A percentile compares a stretch with the other conserved stretches of the same genome.
These are phyloP conservation scores for Plantago ovata DNA, from an alignment of 257 asterid species.

Conservation along the genomic window DNA sequence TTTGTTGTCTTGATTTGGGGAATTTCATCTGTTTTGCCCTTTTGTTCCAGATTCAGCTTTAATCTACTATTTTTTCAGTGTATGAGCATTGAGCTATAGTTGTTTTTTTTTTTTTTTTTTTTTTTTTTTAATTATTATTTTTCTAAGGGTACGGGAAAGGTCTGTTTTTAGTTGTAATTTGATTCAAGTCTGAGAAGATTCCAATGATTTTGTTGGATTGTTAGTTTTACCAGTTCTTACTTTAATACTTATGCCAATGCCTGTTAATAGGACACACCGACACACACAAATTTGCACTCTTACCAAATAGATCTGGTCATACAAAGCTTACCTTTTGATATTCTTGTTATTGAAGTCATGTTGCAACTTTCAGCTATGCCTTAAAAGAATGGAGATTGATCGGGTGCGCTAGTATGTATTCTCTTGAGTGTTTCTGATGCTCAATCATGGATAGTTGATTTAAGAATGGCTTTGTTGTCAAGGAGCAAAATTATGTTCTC, in stretches of 20 bases:
- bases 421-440: not conserved
- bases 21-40: not conserved
- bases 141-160: not conserved
- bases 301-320: conserved; percentile 12
- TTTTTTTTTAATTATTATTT: no score
- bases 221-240: no score
- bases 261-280: conserved; percentile 9
- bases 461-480: no score
- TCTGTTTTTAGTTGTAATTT: not conserved
- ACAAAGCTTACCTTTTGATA: conserved; percentile 3
- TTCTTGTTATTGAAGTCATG: not conserved
- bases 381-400: not conserved
- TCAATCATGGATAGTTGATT: no score
- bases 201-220: not conserved
- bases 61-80: not conserved
- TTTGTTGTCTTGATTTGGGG: conserved; percentile 7
- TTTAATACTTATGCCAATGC: not conserved
- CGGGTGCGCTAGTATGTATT: not conserved
- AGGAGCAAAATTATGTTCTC: no score
- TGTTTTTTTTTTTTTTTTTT: no score
- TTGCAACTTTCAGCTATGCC: not conserved
- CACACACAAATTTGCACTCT: conserved; percentile 7
- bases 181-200: not conserved
- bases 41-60: not conserved
- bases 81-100: no score